Base-by-base conservation (phyloP, 495 filamentous ascomycete species). In the Stereocaulon alpinum region DNA sequence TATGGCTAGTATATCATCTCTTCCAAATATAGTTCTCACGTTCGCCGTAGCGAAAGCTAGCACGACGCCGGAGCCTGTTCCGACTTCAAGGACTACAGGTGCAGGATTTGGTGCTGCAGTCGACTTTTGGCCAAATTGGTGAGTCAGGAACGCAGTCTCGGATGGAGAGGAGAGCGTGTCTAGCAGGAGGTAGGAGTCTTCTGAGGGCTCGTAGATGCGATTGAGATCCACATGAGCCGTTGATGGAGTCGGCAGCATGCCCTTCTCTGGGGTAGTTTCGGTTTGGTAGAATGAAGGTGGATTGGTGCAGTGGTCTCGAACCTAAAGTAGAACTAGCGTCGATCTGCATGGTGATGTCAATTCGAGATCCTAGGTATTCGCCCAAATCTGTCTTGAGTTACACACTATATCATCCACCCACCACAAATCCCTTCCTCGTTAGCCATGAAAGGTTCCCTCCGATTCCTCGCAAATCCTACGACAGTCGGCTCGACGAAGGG, bases 111-210 rank as follows among this genome's bases (percentile, higher is more conserved):
- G 17, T 42, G 40, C 30, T 59, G 62, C 20, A 58, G 40, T 18
- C 12, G 15, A 27, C 18, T 30, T 44, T 1, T 22, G 6, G 60
- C 48, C 56, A 76, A 96, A 91, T 47, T 81, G 81, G 11, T 72
- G 41, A 29, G 73, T 72, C 37, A 96, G 83, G 70, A 91, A 98
- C 40, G 76, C 60, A 6, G 80, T 86, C 71, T 95, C 88, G 14
- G 79, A 68, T 11, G 73, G 43, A 4, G 85, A 84, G n/a, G 90
- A 89, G 30, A 98, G 77, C 0, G 90, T 93, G 74, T 98, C 93
- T 29, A 98, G 80, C 40, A 98, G 77, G n/a, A 98, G 82, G 69
- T 86, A 97, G 18, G 89, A 94, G 72, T 98, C 93, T 72, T 96
- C 93, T 12, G 91, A 85, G 44, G 93, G 93, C 68, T 95, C 88